A percentile compares a stretch with the other conserved stretches of the same genome.
These are phyloP conservation scores for Epichloe hybrida DNA, from an alignment of 2,329 filamentous ascomycete genomes.

Conservation along the genomic window DNA sequence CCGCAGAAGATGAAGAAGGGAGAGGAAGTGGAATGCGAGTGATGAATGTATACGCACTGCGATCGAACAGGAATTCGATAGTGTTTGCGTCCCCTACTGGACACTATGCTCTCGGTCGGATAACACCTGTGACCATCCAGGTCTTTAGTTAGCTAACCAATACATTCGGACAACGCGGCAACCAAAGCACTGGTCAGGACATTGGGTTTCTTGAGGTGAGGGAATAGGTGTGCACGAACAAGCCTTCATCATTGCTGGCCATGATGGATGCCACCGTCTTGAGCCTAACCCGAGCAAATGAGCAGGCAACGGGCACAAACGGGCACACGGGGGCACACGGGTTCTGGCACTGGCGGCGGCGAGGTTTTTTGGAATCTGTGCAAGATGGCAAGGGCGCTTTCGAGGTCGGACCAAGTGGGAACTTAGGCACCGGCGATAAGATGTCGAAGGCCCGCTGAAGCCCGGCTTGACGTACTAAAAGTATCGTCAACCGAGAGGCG, in stretches of 20 bases:
- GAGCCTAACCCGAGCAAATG: not conserved
- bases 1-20: not conserved
- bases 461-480: conserved; percentile 1
- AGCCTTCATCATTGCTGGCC: conserved; percentile 41
- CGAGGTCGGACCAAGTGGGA: not conserved
- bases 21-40: not conserved
- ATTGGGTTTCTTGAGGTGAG: not conserved
- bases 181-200: not conserved
- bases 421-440: not conserved
- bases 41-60: conserved; percentile 33
- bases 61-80: conserved; percentile 54
- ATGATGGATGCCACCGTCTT: conserved; percentile 20
- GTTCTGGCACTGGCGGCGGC: not conserved
- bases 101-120: conserved; percentile 52
- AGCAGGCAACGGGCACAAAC: not conserved
- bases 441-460: conserved; percentile 3
- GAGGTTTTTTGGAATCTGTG: too few species aligned
- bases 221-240: conserved; percentile 23
- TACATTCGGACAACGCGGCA: not conserved
- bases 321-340: too few species aligned
- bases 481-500: conserved; percentile 4
- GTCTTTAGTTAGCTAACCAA: not conserved
- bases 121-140: conserved; percentile 35
- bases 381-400: not conserved
- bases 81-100: conserved; percentile 47